Base-by-base conservation (phyloP, 371 early-diverging fungal genomes). In the Mucor saturninus region DNA sequence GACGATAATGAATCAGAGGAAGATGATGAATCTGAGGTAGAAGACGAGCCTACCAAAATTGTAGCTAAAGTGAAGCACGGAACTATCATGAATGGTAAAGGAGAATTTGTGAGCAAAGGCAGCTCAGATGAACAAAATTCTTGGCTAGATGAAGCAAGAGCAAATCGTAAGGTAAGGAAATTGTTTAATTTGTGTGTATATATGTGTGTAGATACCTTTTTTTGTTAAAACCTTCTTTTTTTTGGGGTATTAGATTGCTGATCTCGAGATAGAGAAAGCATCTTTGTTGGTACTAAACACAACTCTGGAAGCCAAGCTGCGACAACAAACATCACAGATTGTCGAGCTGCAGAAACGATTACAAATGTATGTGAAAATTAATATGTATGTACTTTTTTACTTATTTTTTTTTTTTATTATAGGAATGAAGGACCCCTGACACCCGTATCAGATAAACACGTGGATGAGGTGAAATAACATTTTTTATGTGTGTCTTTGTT, bases 21-120 rank as follows among this genome's bases (percentile, higher is more conserved):
- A 11, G 55, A 62, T 9, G 64, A 67, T 15, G 65, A 65, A 2
- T 39, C 67, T 55, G 29, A 48, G 38, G 50, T 52, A 46, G 63
- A 67, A 26, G 40, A 21, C 21, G 21, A 55, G 14, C 60, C 59
- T 2, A 54, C 69, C 2, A 77, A 80, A 52, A 54, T 80, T 14
- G 80, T 80, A 2, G 80, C 80, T 11, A 73, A 72, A 51, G 64
- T 80, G 2, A 77, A 75, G 38, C 61, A 74, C 53, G 82, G 82
- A 46, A 81, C 77, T 1, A 81, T 81, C 21, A 73, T 81, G 76
- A 81, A 81, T 54, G 79, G 79, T 4, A 77, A 72, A 51, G 82
- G 82, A 28, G 77, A 81, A 56, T 74, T 80, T 62, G 62, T 81
- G 5, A 67, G 52, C 14, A 81, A 76, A 59, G 71, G 72, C 21